Conservation (phyloP, 2,329 filamentous ascomycete species). For the Endothia cerciana region DNA sequence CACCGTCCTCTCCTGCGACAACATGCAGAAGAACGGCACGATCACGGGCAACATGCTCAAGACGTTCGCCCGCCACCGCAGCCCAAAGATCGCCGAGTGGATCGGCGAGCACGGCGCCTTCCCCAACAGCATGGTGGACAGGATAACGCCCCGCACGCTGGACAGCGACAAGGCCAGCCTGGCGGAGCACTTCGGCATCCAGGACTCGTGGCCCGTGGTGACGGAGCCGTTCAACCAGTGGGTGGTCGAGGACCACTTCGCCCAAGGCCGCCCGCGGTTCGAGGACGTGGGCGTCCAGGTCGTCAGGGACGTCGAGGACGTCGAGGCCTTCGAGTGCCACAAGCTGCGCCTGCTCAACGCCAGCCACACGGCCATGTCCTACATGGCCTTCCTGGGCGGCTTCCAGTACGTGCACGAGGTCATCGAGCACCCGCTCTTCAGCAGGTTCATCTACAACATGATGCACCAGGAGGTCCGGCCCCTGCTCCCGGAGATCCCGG, state of each 20-base stretch:
- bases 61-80: slow-evolving; percentile 51
- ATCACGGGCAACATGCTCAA: slow-evolving; percentile 57
- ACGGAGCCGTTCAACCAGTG: slow-evolving; percentile 61
- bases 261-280: slow-evolving; percentile 54
- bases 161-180: slow-evolving; percentile 49
- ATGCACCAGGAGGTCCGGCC: slow-evolving; percentile 60
- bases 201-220: slow-evolving; percentile 57
- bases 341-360: slow-evolving; percentile 60
- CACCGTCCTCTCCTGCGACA: slow-evolving; percentile 59
- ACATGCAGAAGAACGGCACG: slow-evolving; percentile 61
- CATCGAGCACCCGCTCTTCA: slow-evolving; percentile 51
- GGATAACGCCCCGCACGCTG: slow-evolving; percentile 56
- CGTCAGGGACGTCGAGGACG: slow-evolving; percentile 49
- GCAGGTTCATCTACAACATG: slow-evolving; percentile 56
- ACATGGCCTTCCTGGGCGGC: slow-evolving; percentile 54
- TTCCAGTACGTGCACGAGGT: slow-evolving; percentile 60
- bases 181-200: slow-evolving; percentile 49
- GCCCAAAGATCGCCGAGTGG: slow-evolving; percentile 54
- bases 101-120: slow-evolving; percentile 52
- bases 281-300: slow-evolving; percentile 58
- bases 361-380: slow-evolving; percentile 56
- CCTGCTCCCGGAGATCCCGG: slow-evolving; percentile 52
- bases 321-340: slow-evolving; percentile 60
- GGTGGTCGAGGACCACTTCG: slow-evolving; percentile 58
- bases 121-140: slow-evolving; percentile 61